These are phyloP conservation scores for Suhomyces emberorum DNA, from an alignment of 805 yeast species.

Conservation along the genomic window DNA sequence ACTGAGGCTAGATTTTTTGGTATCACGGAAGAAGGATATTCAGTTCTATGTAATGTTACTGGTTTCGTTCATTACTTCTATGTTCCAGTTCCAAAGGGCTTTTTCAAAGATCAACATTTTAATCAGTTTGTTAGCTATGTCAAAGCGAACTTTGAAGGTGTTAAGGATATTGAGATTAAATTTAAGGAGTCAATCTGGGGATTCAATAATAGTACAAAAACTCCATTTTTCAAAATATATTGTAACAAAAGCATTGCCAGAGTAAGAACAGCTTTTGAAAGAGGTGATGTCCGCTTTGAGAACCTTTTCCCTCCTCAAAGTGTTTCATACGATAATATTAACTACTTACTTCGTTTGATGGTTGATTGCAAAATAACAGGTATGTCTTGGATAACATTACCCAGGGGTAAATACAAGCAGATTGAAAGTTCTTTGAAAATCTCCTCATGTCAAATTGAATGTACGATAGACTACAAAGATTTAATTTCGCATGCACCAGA, in stretches of 20 bases:
- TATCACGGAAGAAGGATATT: conserved; percentile 81
- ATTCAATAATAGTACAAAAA: conserved; percentile 69
- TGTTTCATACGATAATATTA: conserved; percentile 86
- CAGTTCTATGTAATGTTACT: conserved; percentile 84
- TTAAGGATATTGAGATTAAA: conserved; percentile 60
- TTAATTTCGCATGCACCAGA: conserved; percentile 81
- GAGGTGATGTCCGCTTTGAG: conserved; percentile 68
- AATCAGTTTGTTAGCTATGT: conserved; percentile 45
- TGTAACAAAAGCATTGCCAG: conserved; percentile 66
- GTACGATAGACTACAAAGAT: conserved; percentile 62
- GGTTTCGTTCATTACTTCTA: conserved; percentile 90
- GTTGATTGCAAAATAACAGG: conserved; percentile 90
- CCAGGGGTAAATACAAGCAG: conserved; percentile 62
- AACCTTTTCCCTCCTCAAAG: conserved; percentile 57
- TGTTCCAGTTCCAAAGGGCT: conserved; percentile 85
- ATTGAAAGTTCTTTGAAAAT: conserved; percentile 40
- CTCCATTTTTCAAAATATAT: conserved; percentile 75
- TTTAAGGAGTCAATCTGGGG: conserved; percentile 93
- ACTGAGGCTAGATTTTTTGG: conserved; percentile 86
- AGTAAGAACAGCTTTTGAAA: conserved; percentile 77
- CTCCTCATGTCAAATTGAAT: conserved; percentile 86
- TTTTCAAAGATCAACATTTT: conserved; percentile 54
- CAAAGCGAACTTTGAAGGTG: conserved; percentile 49
- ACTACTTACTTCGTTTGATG: conserved; percentile 82
- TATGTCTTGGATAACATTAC: conserved; percentile 95